A percentile compares a stretch with the other conserved stretches of the same genome.
Evolutionary conservation across 306 rosid species (phyloP).

Genomic region (Inga leiocalycina): DNA sequence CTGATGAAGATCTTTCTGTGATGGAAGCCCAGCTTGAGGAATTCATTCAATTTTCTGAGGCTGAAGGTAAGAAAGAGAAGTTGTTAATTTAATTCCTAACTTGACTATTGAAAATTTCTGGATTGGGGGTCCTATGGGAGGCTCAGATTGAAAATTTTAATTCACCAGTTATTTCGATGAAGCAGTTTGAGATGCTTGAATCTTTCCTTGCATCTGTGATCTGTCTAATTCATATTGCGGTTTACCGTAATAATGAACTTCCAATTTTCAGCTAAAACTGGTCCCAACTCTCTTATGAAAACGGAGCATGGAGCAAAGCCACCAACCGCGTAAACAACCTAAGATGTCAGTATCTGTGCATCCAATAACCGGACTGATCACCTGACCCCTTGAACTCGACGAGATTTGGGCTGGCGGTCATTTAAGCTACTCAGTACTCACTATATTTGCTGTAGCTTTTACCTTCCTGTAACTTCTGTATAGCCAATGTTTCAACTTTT

Average conservation of each 20-base stretch:
- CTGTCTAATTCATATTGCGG: background rate
- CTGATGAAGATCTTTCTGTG: slow-evolving; percentile 52
- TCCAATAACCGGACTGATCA: slow-evolving; percentile 49
- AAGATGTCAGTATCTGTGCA: slow-evolving; percentile 42
- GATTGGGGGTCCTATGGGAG: background rate
- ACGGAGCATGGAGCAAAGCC: slow-evolving; percentile 45
- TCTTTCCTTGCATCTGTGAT: background rate
- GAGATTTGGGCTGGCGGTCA: slow-evolving; percentile 30
- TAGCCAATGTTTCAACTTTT: slow-evolving; percentile 50
- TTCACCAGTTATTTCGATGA: background rate
- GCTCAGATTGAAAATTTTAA: background rate
- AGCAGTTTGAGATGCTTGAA: background rate
- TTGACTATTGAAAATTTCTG: background rate
- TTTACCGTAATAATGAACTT: background rate
- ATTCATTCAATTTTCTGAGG: slow-evolving; percentile 54
- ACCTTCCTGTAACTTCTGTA: slow-evolving; percentile 57
- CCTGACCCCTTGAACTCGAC: slow-evolving; percentile 9
- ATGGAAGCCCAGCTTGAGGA: slow-evolving; percentile 86
- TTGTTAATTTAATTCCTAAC: background rate
- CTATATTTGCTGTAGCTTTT: slow-evolving; percentile 39
- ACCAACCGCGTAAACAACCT: slow-evolving; percentile 40
- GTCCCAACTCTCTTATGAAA: slow-evolving; percentile 30
- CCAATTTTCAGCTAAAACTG: slow-evolving; percentile 42
- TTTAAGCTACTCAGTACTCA: slow-evolving; percentile 27
- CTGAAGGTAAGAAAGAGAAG: slow-evolving; percentile 44